phyloP scores from a whole-genome alignment of 2,329 filamentous ascomycete species.

The Alternaria angustiovoidea region DNA sequence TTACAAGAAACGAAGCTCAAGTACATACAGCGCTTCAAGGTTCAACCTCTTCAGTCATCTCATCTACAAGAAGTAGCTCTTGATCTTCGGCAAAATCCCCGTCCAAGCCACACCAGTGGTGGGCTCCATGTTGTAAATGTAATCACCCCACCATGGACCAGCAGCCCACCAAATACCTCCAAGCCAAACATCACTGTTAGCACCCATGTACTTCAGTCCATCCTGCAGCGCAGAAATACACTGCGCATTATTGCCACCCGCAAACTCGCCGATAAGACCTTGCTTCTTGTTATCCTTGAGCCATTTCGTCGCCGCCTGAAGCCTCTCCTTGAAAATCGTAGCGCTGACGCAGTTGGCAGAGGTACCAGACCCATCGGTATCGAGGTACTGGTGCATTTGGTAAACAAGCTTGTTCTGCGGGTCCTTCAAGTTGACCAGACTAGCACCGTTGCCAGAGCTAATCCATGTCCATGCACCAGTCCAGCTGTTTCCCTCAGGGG shows the following conservation, averaged over 20 bases:
- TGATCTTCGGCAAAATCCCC: slow-evolving; percentile 45
- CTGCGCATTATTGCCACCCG: slow-evolving; percentile 59
- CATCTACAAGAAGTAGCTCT: slow-evolving; percentile 41
- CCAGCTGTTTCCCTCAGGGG: slow-evolving; percentile 65
- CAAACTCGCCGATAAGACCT: slow-evolving; percentile 64
- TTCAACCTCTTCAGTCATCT: not conserved
- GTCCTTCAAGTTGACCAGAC: slow-evolving; percentile 60
- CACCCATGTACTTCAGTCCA: slow-evolving; percentile 58
- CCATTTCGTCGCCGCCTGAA: slow-evolving; percentile 63
- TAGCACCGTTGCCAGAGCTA: slow-evolving; percentile 55
- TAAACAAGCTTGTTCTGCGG: slow-evolving; percentile 63
- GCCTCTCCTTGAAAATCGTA: slow-evolving; percentile 63
- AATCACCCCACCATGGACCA: slow-evolving; percentile 61
- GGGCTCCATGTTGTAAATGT: slow-evolving; percentile 62
- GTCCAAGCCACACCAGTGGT: slow-evolving; percentile 54
- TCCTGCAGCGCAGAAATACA: slow-evolving; percentile 61
- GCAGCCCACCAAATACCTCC: slow-evolving; percentile 65
- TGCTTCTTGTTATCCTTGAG: slow-evolving; percentile 61
- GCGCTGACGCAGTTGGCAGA: slow-evolving; percentile 58
- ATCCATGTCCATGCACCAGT: slow-evolving; percentile 60
- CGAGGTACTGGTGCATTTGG: slow-evolving; percentile 71
- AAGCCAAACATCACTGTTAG: slow-evolving; percentile 62
- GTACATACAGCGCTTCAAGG: slow-evolving; percentile 14
- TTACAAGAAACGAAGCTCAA: slow-evolving; percentile 3
- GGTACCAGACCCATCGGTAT: slow-evolving; percentile 64